Evolutionary conservation across 148 eudicot species (phyloP), one percentile per base, ranked within the genome.

Genomic region (Agrostemma githago): DNA sequence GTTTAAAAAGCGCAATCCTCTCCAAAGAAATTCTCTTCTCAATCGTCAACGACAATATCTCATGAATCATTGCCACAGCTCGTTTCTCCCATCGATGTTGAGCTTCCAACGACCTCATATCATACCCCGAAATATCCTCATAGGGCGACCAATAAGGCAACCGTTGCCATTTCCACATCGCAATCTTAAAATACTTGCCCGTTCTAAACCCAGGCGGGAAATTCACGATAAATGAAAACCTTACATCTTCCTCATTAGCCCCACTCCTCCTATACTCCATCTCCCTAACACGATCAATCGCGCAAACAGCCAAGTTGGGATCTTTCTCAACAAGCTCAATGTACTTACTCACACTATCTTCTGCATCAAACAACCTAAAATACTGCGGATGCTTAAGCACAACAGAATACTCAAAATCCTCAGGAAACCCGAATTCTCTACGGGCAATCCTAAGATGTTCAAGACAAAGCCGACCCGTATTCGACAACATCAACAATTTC

Each of bases 131-230:
- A 17, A 96, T 77, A 79, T 96, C 91, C 76, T 92, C 99, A 73
- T 96, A 96, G 0, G 96, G 99, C 5, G 97, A 90, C 99, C 99
- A 96, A 81, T 96, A 96, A 1, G 99, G 99, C 77, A 92, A 44
- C 78, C 99, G 73, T 77, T 96, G 99, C 99, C 99, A 96, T 70
- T 90, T 92, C 99, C 99, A 92, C 77, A 96, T 84, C 5, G 91
- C 99, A 82, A 92, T 92, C 78, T 85, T 96, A 72, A 80, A 96
- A 74, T 90, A 92, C 84, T 95, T 95, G 8, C 90, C 88, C 20
- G 85, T 81, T 83, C 82, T 95, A 78, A 92, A 95, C 70, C 99
- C 99, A 0, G 97, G 99, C 10, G 99, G 99, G 69, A 92, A 95
- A 89, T 90, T 89, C 78, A 90, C 89, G 15, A 86, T 72, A 56